Percentiles rank a stretch among this genome's conserved stretches.
phyloP scores from a whole-genome alignment of 2,329 filamentous ascomycete species.

The Claviceps digitariae region DNA sequence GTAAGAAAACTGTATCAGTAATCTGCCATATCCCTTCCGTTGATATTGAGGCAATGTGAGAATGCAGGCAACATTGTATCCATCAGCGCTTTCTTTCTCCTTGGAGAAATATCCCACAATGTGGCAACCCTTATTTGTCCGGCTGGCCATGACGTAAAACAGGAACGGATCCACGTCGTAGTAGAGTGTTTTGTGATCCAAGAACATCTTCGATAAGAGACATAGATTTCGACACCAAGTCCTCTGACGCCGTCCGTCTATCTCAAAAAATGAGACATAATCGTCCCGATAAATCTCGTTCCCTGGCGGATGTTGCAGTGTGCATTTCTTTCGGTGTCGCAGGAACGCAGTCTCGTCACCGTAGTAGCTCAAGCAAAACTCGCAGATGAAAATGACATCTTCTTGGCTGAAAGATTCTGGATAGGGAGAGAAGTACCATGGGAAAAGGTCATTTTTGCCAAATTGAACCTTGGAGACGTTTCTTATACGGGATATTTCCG shows the following conservation, averaged over 20 bases:
- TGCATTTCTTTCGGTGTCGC: slow-evolving; percentile 81
- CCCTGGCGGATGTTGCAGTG: slow-evolving; percentile 79
- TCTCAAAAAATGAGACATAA: slow-evolving; percentile 90
- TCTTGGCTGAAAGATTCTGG: slow-evolving; percentile 77
- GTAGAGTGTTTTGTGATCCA: slow-evolving; percentile 96
- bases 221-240: slow-evolving; percentile 97
- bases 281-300: slow-evolving; percentile 98
- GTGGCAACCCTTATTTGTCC: slow-evolving; percentile 81
- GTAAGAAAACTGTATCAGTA: slow-evolving; percentile 95
- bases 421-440: slow-evolving; percentile 98
- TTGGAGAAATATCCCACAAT: slow-evolving; percentile 99
- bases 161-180: slow-evolving; percentile 99
- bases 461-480: slow-evolving; percentile 94
- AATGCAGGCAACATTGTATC: slow-evolving; percentile 97
- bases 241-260: slow-evolving; percentile 83
- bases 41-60: slow-evolving; percentile 93
- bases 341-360: slow-evolving; percentile 69
- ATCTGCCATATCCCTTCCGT: slow-evolving; percentile 79
- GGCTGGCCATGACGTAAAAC: slow-evolving; percentile 94
- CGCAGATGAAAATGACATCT: slow-evolving; percentile 91
- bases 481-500: slow-evolving; percentile 88
- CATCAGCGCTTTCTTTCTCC: slow-evolving; percentile 92
- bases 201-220: slow-evolving; percentile 85
- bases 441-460: slow-evolving; percentile 80
- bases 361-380: slow-evolving; percentile 91